These are phyloP conservation scores for Rutstroemia sp. DNA, from an alignment of 2,329 filamentous ascomycete genomes.

Conservation along the genomic window DNA sequence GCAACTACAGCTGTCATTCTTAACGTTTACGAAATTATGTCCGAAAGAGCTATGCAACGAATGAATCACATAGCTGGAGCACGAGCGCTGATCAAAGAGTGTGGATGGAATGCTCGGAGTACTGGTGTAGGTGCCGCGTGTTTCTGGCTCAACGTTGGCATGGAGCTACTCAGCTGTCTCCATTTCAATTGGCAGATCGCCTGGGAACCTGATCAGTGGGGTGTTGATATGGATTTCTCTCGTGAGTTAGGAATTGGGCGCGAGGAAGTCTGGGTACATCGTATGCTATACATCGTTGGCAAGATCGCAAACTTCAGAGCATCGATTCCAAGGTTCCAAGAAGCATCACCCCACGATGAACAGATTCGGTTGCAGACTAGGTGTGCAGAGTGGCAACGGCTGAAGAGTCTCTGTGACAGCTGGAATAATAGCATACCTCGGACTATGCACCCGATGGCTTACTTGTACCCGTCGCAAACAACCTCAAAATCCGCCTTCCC, in stretches of 20 bases:
- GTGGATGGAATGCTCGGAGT: slow-evolving; percentile 76
- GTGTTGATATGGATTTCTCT: slow-evolving; percentile 68
- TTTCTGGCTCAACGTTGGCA: slow-evolving; percentile 88
- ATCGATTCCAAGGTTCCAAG: slow-evolving; percentile 53
- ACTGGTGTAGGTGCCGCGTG: slow-evolving; percentile 77
- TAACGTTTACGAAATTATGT: slow-evolving; percentile 92
- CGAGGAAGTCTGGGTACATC: slow-evolving; percentile 82
- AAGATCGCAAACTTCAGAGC: slow-evolving; percentile 83
- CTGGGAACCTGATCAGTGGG: slow-evolving; percentile 89
- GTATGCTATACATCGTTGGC: slow-evolving; percentile 81
- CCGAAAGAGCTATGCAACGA: slow-evolving; percentile 65
- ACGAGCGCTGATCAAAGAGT: slow-evolving; percentile 79
- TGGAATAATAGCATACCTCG: slow-evolving; percentile 76
- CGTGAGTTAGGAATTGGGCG: slow-evolving; percentile 49
- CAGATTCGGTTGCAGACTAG: slow-evolving; percentile 56
- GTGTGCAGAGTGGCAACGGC: slow-evolving; percentile 66
- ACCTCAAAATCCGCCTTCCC: slow-evolving; percentile 70
- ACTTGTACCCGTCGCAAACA: slow-evolving; percentile 61
- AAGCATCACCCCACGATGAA: slow-evolving; percentile 53
- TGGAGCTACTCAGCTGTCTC: slow-evolving; percentile 84
- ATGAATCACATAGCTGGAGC: slow-evolving; percentile 88
- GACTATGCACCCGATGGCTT: slow-evolving; percentile 82
- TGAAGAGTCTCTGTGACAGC: slow-evolving; percentile 74
- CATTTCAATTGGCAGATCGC: slow-evolving; percentile 80
- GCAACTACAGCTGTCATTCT: slow-evolving; percentile 82